Evolutionary conservation across 139 green algal genomes (phyloP).

Genomic region (Chlorella vulgaris): DNA sequence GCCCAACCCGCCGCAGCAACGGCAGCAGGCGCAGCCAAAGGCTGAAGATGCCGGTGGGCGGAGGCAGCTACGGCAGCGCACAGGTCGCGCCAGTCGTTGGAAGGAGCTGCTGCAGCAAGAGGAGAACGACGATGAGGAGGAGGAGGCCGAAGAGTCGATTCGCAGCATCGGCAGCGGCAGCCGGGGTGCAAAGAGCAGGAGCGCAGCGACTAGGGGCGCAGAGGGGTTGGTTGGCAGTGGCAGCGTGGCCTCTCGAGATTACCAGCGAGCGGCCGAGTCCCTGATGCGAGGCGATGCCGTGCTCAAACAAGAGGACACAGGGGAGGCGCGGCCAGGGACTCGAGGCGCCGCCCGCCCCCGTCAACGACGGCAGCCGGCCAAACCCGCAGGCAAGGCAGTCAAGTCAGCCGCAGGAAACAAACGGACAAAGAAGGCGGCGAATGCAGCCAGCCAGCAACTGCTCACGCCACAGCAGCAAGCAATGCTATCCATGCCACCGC

Average conservation of each 20-base stretch:
- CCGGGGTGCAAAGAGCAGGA: neutral
- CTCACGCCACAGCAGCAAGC: slow-evolving; percentile 5
- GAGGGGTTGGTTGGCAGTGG: neutral
- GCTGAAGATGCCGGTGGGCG: neutral
- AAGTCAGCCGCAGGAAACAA: neutral
- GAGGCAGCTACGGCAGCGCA: neutral
- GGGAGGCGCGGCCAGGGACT: neutral
- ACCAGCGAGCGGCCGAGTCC: slow-evolving; percentile 11
- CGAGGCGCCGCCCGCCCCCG: neutral
- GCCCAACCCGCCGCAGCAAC: neutral
- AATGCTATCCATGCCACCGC: neutral
- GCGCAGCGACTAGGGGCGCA: neutral
- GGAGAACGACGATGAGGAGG: slow-evolving; percentile 12
- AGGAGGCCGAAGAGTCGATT: neutral
- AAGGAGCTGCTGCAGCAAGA: neutral
- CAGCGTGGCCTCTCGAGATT: neutral
- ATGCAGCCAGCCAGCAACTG: neutral
- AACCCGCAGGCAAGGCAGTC: neutral
- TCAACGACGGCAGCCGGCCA: neutral
- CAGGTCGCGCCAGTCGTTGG: neutral
- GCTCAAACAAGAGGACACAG: neutral
- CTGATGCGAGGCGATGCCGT: neutral
- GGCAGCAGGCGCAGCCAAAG: neutral
- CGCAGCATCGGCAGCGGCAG: neutral
- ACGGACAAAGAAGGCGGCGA: neutral